A percentile compares a stretch with the other conserved stretches of the same genome.
Evolutionary conservation across 192 early-diverging fungal genomes (phyloP).

Genomic region (Haplosporangium gracile): DNA sequence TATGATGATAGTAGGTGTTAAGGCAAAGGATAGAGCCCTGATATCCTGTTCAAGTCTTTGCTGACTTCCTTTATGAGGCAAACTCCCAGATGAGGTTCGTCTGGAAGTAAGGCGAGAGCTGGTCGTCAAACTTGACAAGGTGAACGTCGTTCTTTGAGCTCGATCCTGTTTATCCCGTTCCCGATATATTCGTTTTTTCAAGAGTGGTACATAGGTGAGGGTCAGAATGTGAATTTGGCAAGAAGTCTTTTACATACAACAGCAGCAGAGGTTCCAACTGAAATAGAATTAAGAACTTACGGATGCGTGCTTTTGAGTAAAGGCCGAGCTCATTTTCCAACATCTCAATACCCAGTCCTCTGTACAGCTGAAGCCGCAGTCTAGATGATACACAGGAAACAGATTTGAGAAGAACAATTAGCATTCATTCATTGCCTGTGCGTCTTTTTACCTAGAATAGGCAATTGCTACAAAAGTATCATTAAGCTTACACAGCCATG

Average conservation of each 20-base stretch:
- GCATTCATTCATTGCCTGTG: background rate
- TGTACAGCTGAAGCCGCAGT: slow-evolving; percentile 50
- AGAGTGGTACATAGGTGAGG: background rate
- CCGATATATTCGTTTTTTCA: background rate
- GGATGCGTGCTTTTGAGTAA: slow-evolving; percentile 50
- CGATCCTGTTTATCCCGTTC: slow-evolving; percentile 22
- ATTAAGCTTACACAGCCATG: slow-evolving; percentile 41
- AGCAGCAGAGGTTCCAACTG: background rate
- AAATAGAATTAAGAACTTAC: slow-evolving; percentile 21
- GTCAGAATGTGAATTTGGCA: background rate
- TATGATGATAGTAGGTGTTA: background rate
- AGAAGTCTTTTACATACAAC: background rate
- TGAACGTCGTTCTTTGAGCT: slow-evolving; percentile 31
- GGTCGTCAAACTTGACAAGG: slow-evolving; percentile 41
- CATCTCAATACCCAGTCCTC: slow-evolving; percentile 57
- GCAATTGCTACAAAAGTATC: background rate
- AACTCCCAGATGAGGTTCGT: slow-evolving; percentile 56
- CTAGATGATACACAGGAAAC: slow-evolving; percentile 3
- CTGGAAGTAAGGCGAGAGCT: slow-evolving; percentile 42
- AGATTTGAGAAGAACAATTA: background rate
- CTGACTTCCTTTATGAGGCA: slow-evolving; percentile 25
- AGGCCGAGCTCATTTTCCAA: slow-evolving; percentile 49
- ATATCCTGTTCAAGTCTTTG: background rate
- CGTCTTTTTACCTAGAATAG: background rate
- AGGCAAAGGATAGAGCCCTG: background rate